These are phyloP conservation scores for Aspergillus sclerotialis DNA, from an alignment of 2,329 filamentous ascomycete genomes.

Conservation along the genomic window DNA sequence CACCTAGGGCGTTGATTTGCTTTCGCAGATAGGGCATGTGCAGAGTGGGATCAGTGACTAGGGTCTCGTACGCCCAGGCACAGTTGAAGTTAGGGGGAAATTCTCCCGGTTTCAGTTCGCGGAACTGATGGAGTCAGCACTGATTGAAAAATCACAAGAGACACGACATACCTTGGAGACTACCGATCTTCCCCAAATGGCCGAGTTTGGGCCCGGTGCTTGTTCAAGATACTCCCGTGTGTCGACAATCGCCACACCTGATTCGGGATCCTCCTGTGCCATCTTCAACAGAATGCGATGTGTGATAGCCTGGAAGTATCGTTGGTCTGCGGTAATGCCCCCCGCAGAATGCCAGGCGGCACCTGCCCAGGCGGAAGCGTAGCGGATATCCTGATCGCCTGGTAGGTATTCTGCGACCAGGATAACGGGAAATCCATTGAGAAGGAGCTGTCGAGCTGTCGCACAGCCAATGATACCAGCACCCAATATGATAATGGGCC, in stretches of 20 bases:
- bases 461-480: conserved; percentile 36
- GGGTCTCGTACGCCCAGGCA: conserved; percentile 30
- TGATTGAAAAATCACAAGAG: not conserved
- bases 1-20: conserved; percentile 23
- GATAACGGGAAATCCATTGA: conserved; percentile 27
- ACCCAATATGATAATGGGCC: conserved; percentile 30
- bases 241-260: conserved; percentile 29
- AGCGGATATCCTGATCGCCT: conserved; percentile 28
- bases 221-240: conserved; percentile 29
- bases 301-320: conserved; percentile 28
- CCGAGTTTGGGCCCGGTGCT: conserved; percentile 23
- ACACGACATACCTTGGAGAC: conserved; percentile 23
- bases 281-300: conserved; percentile 29
- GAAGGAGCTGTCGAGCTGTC: conserved; percentile 27
- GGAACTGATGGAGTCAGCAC: conserved; percentile 20
- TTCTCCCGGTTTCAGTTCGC: conserved; percentile 22
- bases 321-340: conserved; percentile 27
- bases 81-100: conserved; percentile 26
- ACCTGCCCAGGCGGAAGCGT: conserved; percentile 34
- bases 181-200: conserved; percentile 29
- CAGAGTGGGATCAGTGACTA: conserved; percentile 31
- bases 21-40: conserved; percentile 30
- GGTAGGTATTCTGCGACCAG: conserved; percentile 32
- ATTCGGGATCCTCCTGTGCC: conserved; percentile 25
- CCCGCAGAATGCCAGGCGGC: conserved; percentile 34